phyloP scores from a whole-genome alignment of 2,329 filamentous ascomycete species.

The Diaporthe sp. region DNA sequence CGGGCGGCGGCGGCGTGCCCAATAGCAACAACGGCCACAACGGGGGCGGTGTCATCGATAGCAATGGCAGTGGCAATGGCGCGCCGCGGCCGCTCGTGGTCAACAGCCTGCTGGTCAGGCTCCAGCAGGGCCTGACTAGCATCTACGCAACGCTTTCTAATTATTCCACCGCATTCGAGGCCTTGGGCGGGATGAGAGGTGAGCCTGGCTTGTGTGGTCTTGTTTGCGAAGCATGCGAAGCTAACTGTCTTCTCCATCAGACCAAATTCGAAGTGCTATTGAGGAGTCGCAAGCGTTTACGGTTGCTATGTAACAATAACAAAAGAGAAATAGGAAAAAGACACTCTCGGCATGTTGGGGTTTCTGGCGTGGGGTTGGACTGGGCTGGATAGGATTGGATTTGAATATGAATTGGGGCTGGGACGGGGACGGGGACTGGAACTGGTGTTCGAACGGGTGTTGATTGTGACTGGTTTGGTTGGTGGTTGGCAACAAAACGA shows the following conservation, averaged over 20 bases:
- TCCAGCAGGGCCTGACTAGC: slow-evolving; percentile 58
- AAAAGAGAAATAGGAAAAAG: neutral
- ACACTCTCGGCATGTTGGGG: neutral
- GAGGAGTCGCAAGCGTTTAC: slow-evolving; percentile 44
- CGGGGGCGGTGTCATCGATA: neutral
- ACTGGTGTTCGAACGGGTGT: neutral
- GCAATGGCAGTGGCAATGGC: neutral
- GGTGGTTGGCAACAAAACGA: neutral
- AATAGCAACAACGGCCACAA: slow-evolving; percentile 13
- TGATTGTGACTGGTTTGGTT: neutral
- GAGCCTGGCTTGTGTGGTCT: slow-evolving; percentile 34
- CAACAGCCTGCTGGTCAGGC: slow-evolving; percentile 53
- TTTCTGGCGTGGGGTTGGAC: neutral
- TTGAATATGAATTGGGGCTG: neutral
- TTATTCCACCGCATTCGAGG: slow-evolving; percentile 59
- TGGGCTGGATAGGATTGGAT: neutral
- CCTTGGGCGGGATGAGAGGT: slow-evolving; percentile 61
- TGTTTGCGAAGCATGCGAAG: neutral
- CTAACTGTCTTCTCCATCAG: slow-evolving; percentile 38
- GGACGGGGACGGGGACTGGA: neutral
- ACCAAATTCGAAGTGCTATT: slow-evolving; percentile 46
- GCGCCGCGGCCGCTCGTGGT: slow-evolving; percentile 41
- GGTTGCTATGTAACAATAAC: slow-evolving; percentile 6
- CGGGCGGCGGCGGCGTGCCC: slow-evolving; percentile 2
- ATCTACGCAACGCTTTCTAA: slow-evolving; percentile 58